Evolutionary conservation across 345 rosid species (phyloP).

Genomic region (Ailanthus altissimus): DNA sequence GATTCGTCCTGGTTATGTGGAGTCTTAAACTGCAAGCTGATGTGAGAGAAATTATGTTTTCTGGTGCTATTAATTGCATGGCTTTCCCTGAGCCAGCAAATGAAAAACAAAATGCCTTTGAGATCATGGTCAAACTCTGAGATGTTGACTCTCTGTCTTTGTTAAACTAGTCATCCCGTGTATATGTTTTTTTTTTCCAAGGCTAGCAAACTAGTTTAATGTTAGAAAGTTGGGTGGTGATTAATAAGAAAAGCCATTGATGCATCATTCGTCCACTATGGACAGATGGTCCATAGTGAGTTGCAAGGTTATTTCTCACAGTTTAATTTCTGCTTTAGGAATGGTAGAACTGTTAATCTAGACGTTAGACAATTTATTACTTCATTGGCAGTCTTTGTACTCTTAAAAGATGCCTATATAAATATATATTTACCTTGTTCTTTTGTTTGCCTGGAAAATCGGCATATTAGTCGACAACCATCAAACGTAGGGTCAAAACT

Average conservation of each 20-base stretch:
- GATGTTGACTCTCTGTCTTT: neutral
- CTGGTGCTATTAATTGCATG: neutral
- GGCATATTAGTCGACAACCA: too few relatives aligned
- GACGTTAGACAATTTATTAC: neutral
- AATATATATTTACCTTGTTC: neutral
- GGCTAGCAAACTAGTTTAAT: neutral
- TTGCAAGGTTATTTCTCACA: neutral
- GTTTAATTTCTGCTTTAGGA: neutral
- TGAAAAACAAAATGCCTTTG: neutral
- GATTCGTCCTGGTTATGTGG: constrained; percentile 41
- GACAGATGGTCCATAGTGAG: neutral
- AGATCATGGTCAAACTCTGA: neutral
- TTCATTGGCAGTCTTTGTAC: neutral
- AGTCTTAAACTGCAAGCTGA: constrained; percentile 26
- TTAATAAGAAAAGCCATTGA: neutral
- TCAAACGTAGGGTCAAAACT: too few relatives aligned
- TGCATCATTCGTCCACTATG: neutral
- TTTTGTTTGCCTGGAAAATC: neutral
- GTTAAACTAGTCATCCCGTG: neutral
- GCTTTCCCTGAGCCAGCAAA: neutral
- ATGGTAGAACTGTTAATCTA: neutral
- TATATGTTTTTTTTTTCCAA: neutral
- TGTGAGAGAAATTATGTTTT: neutral
- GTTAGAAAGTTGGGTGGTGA: neutral
- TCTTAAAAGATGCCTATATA: neutral